These are phyloP conservation scores for Emmonsiellopsis sp. DNA, from an alignment of 2,329 filamentous ascomycete species.

Conservation along the genomic window DNA sequence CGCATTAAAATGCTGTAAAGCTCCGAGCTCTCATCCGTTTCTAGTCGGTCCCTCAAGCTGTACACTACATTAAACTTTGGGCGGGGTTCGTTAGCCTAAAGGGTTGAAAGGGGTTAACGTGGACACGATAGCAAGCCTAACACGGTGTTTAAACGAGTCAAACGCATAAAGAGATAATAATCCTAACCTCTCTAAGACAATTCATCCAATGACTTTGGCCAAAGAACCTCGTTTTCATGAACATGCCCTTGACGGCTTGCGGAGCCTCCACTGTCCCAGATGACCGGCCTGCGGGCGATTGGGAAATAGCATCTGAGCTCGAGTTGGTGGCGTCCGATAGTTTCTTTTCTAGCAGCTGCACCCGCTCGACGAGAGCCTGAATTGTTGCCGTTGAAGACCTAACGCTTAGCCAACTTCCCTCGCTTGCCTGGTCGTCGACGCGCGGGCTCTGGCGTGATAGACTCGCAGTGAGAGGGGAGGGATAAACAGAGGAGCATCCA, in stretches of 20 bases:
- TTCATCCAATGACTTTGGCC: constrained; percentile 46
- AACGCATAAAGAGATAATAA: no score
- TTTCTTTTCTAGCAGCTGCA: constrained; percentile 1
- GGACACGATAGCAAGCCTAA: no score
- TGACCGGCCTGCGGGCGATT: not conserved
- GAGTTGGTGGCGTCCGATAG: not conserved
- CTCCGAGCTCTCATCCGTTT: constrained; percentile 24
- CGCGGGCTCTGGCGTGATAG: not conserved
- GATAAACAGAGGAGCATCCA: not conserved
- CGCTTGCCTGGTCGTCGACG: not conserved
- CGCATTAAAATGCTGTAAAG: constrained; percentile 29
- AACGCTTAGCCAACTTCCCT: not conserved
- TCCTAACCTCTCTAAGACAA: constrained; percentile 12
- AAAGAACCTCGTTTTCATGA: constrained; percentile 41
- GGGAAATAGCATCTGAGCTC: not conserved
- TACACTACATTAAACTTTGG: not conserved
- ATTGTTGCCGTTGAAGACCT: not conserved
- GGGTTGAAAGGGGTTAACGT: not conserved
- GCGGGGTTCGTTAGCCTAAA: not conserved
- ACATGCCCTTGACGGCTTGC: constrained; percentile 1
- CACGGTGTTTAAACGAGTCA: no score
- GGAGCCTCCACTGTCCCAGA: not conserved
- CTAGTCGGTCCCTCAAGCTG: constrained; percentile 15
- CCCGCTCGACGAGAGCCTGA: not conserved
- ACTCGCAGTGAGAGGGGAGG: not conserved